Evolutionary conservation across 805 yeast species (phyloP).

Genomic region (Metschnikowia henanensis): DNA sequence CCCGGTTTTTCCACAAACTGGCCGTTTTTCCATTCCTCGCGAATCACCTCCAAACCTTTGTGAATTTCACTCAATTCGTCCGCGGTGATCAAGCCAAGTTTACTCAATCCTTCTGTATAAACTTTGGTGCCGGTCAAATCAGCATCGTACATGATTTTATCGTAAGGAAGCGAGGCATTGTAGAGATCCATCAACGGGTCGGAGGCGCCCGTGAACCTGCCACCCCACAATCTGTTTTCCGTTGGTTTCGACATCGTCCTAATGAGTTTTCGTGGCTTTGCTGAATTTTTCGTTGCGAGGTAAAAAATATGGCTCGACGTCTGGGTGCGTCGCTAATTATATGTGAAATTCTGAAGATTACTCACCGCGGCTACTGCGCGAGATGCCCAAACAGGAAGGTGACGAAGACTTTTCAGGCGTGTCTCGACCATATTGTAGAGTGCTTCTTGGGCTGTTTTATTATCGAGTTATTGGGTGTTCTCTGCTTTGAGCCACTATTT

Average conservation of each 20-base stretch:
- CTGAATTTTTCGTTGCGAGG: not conserved
- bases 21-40: slow-evolving; percentile 77
- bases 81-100: slow-evolving; percentile 69
- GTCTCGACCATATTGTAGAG: not conserved
- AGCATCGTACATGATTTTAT: slow-evolving; percentile 90
- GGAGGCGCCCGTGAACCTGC: slow-evolving; percentile 94
- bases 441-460: too few relatives aligned
- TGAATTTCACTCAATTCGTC: slow-evolving; percentile 83
- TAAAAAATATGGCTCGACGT: too few relatives aligned
- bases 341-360: slow-evolving; percentile 17
- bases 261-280: not conserved
- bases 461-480: too few relatives aligned
- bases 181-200: slow-evolving; percentile 98
- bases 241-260: slow-evolving; percentile 46
- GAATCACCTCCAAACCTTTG: slow-evolving; percentile 70
- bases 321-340: not conserved
- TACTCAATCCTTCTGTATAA: slow-evolving; percentile 82
- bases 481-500: not conserved
- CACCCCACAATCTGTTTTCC: slow-evolving; percentile 92
- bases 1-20: slow-evolving; percentile 75
- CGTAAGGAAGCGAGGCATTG: slow-evolving; percentile 96
- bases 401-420: slow-evolving; percentile 2
- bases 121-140: slow-evolving; percentile 94
- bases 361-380: slow-evolving; percentile 25
- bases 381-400: slow-evolving; percentile 12